Base-by-base conservation (phyloP, 2,329 filamentous ascomycete species). In the Botrytis squamosa region DNA sequence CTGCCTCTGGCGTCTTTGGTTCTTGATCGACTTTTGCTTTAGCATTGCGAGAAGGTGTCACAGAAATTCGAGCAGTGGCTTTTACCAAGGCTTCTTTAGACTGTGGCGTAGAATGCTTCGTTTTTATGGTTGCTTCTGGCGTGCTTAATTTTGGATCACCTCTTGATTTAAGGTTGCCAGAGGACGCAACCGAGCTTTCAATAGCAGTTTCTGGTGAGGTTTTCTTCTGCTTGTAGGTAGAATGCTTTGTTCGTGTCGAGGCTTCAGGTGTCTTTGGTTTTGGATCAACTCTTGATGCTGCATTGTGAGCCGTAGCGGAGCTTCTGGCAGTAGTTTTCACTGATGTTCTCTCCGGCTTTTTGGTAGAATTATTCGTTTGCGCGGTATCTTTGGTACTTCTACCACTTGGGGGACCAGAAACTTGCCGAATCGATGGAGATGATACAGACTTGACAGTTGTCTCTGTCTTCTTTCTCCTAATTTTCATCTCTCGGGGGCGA, bases 391-490 rank as follows among this genome's bases (percentile, higher is more conserved):
- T 40, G 10, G 25, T 38, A 25, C 20, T 16, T 42, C 40, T 16
- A 25, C 36, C 18, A 12, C 40, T n/a, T 33, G 18, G 4, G 18
- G n/a, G n/a, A 59, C 22, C 36, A 22, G 60, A 67, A 14, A 7
- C 22, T 36, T 59, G 33, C 33, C 36, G 38, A 57, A 29, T 20
- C 33, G 5, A 12, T 25, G 57, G 25, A 33, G 55, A 38, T 29
- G 42, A 33, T 22, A 22, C 14, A 70, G 42, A 22, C 29, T 70
- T 70, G n/a, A 74, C 67, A 57, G 75, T 74, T 71, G 8, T 16
- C 14, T 63, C 18, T 12, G 8, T 65, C 59, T 67, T 63, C 22
- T 12, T 33, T 40, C 44, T 22, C 20, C 72, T 72, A 5, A 33
- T 57, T 63, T 74, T 36, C 60, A 71, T 38, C 36, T 74, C 67